Evolutionary conservation across 2,329 filamentous ascomycete genomes (phyloP), one percentile per base, ranked within the genome.

Genomic region (Onygenales sp.): DNA sequence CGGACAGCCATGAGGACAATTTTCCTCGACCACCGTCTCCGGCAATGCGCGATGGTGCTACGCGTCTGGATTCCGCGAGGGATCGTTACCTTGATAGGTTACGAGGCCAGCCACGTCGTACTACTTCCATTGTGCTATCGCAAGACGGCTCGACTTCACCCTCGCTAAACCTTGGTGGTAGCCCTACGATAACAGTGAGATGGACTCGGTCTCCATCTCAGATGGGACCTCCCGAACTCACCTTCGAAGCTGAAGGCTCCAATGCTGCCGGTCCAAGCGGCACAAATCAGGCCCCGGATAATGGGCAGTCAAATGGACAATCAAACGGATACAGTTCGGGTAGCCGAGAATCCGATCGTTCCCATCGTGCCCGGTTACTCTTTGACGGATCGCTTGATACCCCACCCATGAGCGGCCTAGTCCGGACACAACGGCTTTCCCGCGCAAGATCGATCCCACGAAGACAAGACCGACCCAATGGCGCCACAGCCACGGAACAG

Each of bases 121-220:
- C 68, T 49, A 64, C 63, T 21, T 72, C 73, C 41, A 63, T 74
- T 45, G 63, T 75, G 38, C 59, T 72, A 33, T 72, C 73, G 2
- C 72, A 71, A 43, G 63, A 61, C 51, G 36, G 41, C 9, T 56
- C 32, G 58, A 59, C 33, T 42, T 58, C 33, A 61, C 57, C 52
- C 56, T 56, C 55, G 58, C 64, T 49, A 53, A 54, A 38, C 60
- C 58, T 42, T 53, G 60, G 43, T 58, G 46, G 60, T 54, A 64
- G 54, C 21, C 66, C 68, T 45, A 63, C 70, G 5, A 60, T 69
- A 47, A 67, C 68, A 46, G 61, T 70, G 10, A 68, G 67, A 55
- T 69, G 70, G 65, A 71, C 70, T 27, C 62, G 69, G 21, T 73
- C 72, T 13, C 72, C 71, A 11, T 65, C 64, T 7, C 71, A 70